A percentile compares a stretch with the other conserved stretches of the same genome.
Conservation (phyloP, 148 eudicot genomes). For the Silene uniflora region DNA sequence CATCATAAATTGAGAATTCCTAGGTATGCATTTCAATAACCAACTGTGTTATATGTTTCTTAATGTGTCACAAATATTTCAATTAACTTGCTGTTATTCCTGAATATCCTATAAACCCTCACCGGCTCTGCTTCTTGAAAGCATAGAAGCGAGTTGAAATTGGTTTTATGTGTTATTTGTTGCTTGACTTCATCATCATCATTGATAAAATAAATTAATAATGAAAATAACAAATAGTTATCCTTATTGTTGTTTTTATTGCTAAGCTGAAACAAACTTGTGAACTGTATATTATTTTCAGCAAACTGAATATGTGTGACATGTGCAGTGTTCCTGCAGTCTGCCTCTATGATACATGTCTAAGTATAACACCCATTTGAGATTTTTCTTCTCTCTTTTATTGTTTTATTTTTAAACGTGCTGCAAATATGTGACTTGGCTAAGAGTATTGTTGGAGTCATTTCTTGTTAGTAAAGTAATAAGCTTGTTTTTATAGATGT, state of each 20-base stretch:
- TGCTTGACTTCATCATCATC: neutral
- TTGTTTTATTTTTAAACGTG: neutral
- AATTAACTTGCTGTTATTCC: neutral
- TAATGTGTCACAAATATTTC: neutral
- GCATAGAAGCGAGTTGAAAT: neutral
- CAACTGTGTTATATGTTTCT: neutral
- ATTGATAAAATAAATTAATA: too few species aligned
- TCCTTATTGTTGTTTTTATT: too few species aligned
- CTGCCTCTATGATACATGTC: neutral
- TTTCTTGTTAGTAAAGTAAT: neutral
- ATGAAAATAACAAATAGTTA: neutral
- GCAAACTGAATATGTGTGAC: neutral
- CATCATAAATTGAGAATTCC: conserved; percentile 87
- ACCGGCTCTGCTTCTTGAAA: neutral
- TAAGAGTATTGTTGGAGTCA: neutral
- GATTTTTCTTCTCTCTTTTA: neutral
- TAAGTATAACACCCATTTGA: neutral
- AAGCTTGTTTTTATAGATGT: neutral
- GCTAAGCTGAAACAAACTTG: neutral
- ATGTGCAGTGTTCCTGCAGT: neutral
- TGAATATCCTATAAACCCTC: neutral
- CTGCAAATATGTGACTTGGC: neutral
- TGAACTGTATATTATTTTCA: neutral
- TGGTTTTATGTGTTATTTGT: neutral
- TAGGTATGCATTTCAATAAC: conserved; percentile 37